Evolutionary conservation across 108 stramenopile species (phyloP).

Genomic region (Licmophora abbreviata): DNA sequence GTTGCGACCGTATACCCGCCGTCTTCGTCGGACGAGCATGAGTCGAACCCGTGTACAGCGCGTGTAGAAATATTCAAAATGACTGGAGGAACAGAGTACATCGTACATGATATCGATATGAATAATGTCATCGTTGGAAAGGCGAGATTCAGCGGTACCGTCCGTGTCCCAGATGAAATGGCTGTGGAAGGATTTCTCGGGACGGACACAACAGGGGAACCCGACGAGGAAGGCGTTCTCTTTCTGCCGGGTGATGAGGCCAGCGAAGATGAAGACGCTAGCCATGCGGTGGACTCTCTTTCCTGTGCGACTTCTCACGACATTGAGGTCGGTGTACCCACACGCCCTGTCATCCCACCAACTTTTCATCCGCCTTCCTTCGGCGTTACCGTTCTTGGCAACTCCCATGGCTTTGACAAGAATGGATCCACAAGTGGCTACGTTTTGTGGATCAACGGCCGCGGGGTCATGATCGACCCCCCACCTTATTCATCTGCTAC

Average conservation of each 20-base stretch:
- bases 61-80: conserved; percentile 67
- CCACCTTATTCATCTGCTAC: conserved; percentile 88
- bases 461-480: conserved; percentile 94
- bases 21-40: conserved; percentile 35
- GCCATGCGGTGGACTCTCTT: conserved; percentile 1
- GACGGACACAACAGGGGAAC: not conserved
- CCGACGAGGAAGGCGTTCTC: not conserved
- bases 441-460: conserved; percentile 92
- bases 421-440: conserved; percentile 90
- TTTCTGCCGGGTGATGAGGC: not conserved
- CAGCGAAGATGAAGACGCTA: not conserved
- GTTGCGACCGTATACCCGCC: conserved; percentile 51
- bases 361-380: conserved; percentile 88
- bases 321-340: conserved; percentile 4
- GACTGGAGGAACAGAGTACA: conserved; percentile 66
- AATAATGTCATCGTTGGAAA: conserved; percentile 62
- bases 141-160: conserved; percentile 52
- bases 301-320: not conserved
- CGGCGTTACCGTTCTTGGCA: conserved; percentile 88
- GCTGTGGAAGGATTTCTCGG: conserved; percentile 52
- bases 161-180: conserved; percentile 68
- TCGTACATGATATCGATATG: conserved; percentile 59
- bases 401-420: conserved; percentile 91
- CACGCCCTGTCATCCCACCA: conserved; percentile 28
- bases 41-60: conserved; percentile 20